phyloP scores from a whole-genome alignment of 805 yeast species.

The Saccharomycopsis sp. region DNA sequence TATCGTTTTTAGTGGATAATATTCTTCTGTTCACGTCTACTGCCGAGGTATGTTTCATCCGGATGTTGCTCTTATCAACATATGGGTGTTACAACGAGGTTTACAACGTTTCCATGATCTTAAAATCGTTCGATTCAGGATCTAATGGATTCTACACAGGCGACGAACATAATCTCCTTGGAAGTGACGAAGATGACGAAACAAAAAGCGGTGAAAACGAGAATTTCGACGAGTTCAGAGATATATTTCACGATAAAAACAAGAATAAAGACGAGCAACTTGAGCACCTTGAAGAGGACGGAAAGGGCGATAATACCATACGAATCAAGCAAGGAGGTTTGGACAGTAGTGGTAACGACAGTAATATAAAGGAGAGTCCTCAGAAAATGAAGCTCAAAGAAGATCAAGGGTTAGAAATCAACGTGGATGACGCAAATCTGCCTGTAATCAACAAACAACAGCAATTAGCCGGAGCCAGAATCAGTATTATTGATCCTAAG shows the following conservation, averaged over 20 bases:
- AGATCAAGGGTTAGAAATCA: neutral
- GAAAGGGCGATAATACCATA: too few species aligned
- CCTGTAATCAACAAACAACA: constrained; percentile 7
- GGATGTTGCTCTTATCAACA: constrained; percentile 37
- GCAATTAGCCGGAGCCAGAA: constrained; percentile 16
- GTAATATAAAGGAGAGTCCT: neutral
- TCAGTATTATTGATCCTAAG: constrained; percentile 19
- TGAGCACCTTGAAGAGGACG: too few species aligned
- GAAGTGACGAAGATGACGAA: neutral
- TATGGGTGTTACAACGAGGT: constrained; percentile 42
- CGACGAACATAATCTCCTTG: neutral
- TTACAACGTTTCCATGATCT: constrained; percentile 35
- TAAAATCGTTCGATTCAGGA: constrained; percentile 24
- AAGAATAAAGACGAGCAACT: too few species aligned
- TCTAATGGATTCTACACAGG: neutral
- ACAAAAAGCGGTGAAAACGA: neutral
- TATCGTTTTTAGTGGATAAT: constrained; percentile 35
- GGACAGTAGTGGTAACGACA: neutral
- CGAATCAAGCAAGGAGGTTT: neutral
- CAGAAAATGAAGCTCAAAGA: neutral
- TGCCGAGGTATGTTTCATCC: constrained; percentile 39
- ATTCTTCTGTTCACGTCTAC: constrained; percentile 32
- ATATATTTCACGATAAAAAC: neutral
- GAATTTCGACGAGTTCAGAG: neutral
- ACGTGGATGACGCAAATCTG: neutral